Percentiles rank a stretch among this genome's conserved stretches.
Conservation (phyloP, 2,329 filamentous ascomycete species). For the Nothopassalora personata region DNA sequence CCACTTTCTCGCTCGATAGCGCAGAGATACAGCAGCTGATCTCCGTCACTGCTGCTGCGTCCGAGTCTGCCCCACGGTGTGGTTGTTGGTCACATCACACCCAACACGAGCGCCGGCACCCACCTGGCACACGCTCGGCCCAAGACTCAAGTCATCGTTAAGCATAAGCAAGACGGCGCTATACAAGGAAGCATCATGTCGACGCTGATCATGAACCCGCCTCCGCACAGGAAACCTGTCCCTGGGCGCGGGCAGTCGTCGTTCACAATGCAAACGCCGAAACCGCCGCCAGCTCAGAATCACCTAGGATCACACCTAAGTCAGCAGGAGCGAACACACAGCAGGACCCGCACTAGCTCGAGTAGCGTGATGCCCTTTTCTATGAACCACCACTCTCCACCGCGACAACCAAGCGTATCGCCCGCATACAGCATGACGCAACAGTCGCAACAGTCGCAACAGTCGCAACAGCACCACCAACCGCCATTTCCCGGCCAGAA, state of each 20-base stretch:
- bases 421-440: conserved; percentile 20
- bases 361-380: conserved; percentile 22
- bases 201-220: conserved; percentile 5
- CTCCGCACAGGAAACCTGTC: conserved; percentile 8
- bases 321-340: conserved; percentile 35
- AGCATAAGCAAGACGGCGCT: not conserved
- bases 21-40: not conserved
- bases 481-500: conserved; percentile 13
- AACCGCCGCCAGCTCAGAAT: conserved; percentile 10
- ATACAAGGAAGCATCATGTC: conserved; percentile 4
- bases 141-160: not conserved
- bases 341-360: conserved; percentile 39
- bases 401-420: conserved; percentile 13
- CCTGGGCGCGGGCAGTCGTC: conserved; percentile 1
- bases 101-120: not conserved
- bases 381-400: conserved; percentile 21
- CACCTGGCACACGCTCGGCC: not conserved
- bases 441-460: conserved; percentile 11
- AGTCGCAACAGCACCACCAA: conserved; percentile 8
- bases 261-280: conserved; percentile 9
- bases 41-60: not conserved
- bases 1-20: not conserved
- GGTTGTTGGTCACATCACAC: not conserved
- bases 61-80: not conserved
- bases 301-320: not conserved